Conservation (phyloP, 257 asterid genomes). For the Perilla frutescens region DNA sequence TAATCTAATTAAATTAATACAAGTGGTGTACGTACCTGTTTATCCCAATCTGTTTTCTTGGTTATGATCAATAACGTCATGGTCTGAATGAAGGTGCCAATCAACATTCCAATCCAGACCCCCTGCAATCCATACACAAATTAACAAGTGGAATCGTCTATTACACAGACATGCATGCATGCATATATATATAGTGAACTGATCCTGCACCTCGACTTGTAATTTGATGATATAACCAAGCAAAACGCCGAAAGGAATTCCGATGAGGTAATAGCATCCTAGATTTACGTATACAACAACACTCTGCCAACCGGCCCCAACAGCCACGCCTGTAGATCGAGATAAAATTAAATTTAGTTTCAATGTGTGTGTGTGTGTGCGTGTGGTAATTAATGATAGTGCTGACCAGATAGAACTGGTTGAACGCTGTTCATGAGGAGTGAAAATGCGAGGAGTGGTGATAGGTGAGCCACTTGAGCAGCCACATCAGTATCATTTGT, state of each 20-base stretch:
- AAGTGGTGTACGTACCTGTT: conserved; percentile 44
- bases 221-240: conserved; percentile 60
- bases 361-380: too few species aligned
- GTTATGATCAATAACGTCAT: conserved; percentile 49
- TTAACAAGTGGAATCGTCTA: too few species aligned
- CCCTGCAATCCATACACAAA: conserved; percentile 43
- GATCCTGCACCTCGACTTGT: conserved; percentile 49
- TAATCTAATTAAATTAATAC: too few species aligned
- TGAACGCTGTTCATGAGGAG: conserved; percentile 68
- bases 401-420: conserved; percentile 71
- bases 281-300: conserved; percentile 64
- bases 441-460: conserved; percentile 71
- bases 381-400: neutral
- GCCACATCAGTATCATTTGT: conserved; percentile 53
- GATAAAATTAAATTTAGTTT: too few species aligned
- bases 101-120: conserved; percentile 74
- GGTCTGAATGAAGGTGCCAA: conserved; percentile 63
- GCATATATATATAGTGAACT: too few species aligned
- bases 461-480: conserved; percentile 51
- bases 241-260: conserved; percentile 60
- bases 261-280: conserved; percentile 63
- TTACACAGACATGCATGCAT: too few species aligned
- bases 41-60: conserved; percentile 64
- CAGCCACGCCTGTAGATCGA: conserved; percentile 66
- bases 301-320: conserved; percentile 77